phyloP scores from a whole-genome alignment of 2,329 filamentous ascomycete species.

The Paecilomyces dactylethromorphus region DNA sequence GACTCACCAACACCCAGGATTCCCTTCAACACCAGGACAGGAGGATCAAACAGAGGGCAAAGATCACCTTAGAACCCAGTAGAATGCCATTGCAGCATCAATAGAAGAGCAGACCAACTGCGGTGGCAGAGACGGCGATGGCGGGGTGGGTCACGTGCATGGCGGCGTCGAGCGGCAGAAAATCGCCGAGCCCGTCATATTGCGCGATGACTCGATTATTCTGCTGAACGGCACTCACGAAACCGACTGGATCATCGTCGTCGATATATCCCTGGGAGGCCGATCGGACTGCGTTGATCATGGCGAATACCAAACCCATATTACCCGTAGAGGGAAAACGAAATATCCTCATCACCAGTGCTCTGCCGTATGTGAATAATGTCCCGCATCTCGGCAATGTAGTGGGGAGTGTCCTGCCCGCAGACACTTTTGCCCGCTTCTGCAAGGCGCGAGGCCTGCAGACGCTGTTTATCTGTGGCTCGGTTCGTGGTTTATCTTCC shows the following conservation, averaged over 20 bases:
- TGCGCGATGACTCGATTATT: not conserved
- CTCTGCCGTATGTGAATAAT: slow-evolving; percentile 78
- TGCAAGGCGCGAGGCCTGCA: slow-evolving; percentile 56
- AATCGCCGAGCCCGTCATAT: not conserved
- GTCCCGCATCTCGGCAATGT: slow-evolving; percentile 84
- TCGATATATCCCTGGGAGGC: not conserved
- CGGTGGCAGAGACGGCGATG: not conserved
- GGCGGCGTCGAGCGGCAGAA: not conserved
- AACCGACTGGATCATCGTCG: not conserved
- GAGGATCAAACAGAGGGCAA: not conserved
- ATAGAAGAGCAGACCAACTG: not conserved
- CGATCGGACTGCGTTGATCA: slow-evolving; percentile 1
- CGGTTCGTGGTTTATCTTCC: slow-evolving; percentile 53
- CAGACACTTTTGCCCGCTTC: slow-evolving; percentile 67
- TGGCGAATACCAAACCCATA: slow-evolving; percentile 29
- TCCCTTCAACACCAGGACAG: not conserved
- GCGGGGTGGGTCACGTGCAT: not conserved
- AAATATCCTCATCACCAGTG: slow-evolving; percentile 86
- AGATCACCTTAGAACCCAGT: not conserved
- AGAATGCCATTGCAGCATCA: not conserved
- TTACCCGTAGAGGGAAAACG: slow-evolving; percentile 66
- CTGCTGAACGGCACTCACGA: not conserved
- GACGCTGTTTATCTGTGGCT: slow-evolving; percentile 75
- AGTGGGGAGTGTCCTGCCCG: slow-evolving; percentile 78
- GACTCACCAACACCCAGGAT: not conserved